Evolutionary conservation across 129 eudicot genomes (phyloP), one percentile per base, ranked within the genome.

Genomic region (Chrysanthemum seticuspe): DNA sequence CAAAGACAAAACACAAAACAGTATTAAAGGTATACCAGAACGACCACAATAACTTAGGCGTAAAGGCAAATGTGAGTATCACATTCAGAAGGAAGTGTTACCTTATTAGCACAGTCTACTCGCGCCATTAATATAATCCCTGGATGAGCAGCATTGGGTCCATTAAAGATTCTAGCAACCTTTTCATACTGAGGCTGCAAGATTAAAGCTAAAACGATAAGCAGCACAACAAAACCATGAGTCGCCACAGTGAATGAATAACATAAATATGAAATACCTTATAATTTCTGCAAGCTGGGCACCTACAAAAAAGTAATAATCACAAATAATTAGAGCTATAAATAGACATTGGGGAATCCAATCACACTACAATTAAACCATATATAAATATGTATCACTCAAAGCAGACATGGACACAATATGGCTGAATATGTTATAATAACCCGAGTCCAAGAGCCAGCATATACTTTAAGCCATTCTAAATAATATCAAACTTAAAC

Each of bases 281-380:
- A 73, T 93, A 93, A 55, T 93, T 93, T 83, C 98, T 86, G 87
- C 98, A 93, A 80, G 98, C 98, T 0, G 98, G 98, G 56, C 98
- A 93, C 98, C 98, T 93, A 83, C 84, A 83, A 82, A 79, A 23
- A 68, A 64, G 74, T 47, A 65, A 72, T 14, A 36, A 56, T 52
- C 27, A 59, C 40, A 72, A 51, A 60, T 54, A 65, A 78, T 78
- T 72, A 78, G 78, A 48, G 18, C 61, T 65, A 25, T 57, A 7
- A 12, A 72, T 64, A 53, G 25, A 48, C 49, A 48, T 47, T 18
- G 3, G 5, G 27, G 25, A 29, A 58, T 40, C 36, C 51, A 47
- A 27, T n/a, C 25, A 56, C 66, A 45, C 0, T 47, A 27, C 25
- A 76, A 6, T 67, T 52, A 67, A 47, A 29, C 31, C 58, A 67